phyloP scores from a whole-genome alignment of 2,329 filamentous ascomycete genomes.

The Akanthomyces dipterigenus region DNA sequence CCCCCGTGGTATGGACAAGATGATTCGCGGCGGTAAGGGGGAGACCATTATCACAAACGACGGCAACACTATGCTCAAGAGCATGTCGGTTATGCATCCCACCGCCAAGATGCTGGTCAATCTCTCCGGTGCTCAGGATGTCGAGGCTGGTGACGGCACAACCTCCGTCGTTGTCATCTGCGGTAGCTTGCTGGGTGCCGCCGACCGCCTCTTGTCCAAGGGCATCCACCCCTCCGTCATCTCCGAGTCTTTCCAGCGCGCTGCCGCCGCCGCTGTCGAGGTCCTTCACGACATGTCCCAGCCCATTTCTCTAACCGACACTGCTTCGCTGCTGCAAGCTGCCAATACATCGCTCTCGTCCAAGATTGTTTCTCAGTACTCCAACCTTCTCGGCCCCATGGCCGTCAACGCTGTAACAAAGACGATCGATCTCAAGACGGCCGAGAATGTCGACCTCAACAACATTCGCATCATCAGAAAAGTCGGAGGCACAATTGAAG shows the following conservation, averaged over 20 bases:
- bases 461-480: slow-evolving; percentile 98
- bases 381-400: slow-evolving; percentile 92
- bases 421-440: slow-evolving; percentile 91
- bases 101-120: slow-evolving; percentile 99
- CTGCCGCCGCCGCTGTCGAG: slow-evolving; percentile 79
- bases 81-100: slow-evolving; percentile 99
- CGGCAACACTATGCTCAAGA: slow-evolving; percentile 97
- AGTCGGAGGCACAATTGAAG: slow-evolving; percentile 94
- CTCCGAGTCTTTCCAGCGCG: slow-evolving; percentile 94
- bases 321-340: slow-evolving; percentile 84
- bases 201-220: slow-evolving; percentile 84
- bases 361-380: slow-evolving; percentile 98
- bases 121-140: slow-evolving; percentile 92
- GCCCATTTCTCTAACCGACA: slow-evolving; percentile 83
- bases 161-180: slow-evolving; percentile 98
- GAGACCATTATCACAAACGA: slow-evolving; percentile 99
- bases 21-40: slow-evolving; percentile 95
- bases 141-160: slow-evolving; percentile 96
- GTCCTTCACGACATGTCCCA: slow-evolving; percentile 94
- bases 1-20: slow-evolving; percentile 97
- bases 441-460: slow-evolving; percentile 91
- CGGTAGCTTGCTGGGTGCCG: slow-evolving; percentile 87
- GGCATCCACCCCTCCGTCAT: slow-evolving; percentile 97
- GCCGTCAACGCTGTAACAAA: slow-evolving; percentile 94
- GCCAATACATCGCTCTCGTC: slow-evolving; percentile 95